phyloP scores from a whole-genome alignment of 805 yeast species.

The Metschnikowia lochheadii region DNA sequence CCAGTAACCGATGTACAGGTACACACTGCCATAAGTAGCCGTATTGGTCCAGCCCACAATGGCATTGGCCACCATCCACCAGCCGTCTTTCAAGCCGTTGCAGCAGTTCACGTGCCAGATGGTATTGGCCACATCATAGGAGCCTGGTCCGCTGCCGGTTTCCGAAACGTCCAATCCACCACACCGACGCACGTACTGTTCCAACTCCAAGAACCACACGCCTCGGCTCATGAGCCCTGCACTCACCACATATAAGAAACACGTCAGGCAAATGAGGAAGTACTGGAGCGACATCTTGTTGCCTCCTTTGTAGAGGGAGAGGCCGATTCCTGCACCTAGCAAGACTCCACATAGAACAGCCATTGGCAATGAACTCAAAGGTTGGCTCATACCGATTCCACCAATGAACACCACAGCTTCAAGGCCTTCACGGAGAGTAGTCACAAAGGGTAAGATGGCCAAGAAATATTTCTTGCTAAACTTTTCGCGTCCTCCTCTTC shows the following conservation, averaged over 20 bases:
- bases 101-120: slow-evolving; percentile 48
- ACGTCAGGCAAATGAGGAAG: slow-evolving; percentile 36
- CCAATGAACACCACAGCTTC: slow-evolving; percentile 69
- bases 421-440: slow-evolving; percentile 27
- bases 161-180: slow-evolving; percentile 42
- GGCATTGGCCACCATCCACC: slow-evolving; percentile 47
- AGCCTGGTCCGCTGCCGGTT: slow-evolving; percentile 45
- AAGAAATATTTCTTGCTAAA: slow-evolving; percentile 23
- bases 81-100: slow-evolving; percentile 41
- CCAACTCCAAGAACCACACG: slow-evolving; percentile 42
- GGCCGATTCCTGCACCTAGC: slow-evolving; percentile 33
- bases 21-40: slow-evolving; percentile 43
- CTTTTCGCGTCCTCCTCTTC: slow-evolving; percentile 7
- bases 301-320: slow-evolving; percentile 36
- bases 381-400: slow-evolving; percentile 25
- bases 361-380: slow-evolving; percentile 18
- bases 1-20: slow-evolving; percentile 38
- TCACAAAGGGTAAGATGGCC: slow-evolving; percentile 25
- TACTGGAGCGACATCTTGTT: slow-evolving; percentile 40
- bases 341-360: slow-evolving; percentile 26
- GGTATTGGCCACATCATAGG: slow-evolving; percentile 37
- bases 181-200: slow-evolving; percentile 34
- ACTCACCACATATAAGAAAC: slow-evolving; percentile 41
- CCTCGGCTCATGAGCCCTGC: slow-evolving; percentile 45
- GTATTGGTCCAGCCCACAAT: slow-evolving; percentile 45